These are phyloP conservation scores for Corinectria fuckeliana DNA, from an alignment of 2,329 filamentous ascomycete genomes.

Conservation along the genomic window DNA sequence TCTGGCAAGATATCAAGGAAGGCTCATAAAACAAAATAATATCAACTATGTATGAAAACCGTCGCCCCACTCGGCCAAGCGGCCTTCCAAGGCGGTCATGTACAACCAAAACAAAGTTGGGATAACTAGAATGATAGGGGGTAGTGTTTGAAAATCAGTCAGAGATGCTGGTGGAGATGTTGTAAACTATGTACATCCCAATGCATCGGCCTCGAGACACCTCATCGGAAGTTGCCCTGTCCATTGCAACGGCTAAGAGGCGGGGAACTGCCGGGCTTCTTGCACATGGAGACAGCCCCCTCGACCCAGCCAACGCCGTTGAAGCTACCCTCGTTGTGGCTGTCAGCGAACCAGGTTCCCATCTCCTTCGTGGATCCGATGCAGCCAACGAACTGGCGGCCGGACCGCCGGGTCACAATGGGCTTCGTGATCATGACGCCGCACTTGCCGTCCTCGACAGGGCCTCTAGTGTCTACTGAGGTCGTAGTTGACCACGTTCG, in stretches of 20 bases:
- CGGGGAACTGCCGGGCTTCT: slow-evolving; percentile 15
- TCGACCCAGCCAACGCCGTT: slow-evolving; percentile 20
- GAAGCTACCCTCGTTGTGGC: slow-evolving; percentile 11
- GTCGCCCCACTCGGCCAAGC: slow-evolving; percentile 62
- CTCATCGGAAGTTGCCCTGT: slow-evolving; percentile 9
- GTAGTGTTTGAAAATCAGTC: background rate
- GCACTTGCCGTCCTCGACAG: background rate
- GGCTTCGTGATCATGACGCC: slow-evolving; percentile 17
- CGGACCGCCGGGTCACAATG: slow-evolving; percentile 11
- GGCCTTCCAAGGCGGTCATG: no score
- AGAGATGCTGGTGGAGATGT: background rate
- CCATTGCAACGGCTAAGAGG: slow-evolving; percentile 21
- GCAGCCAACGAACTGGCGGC: slow-evolving; percentile 11
- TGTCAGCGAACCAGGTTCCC: slow-evolving; percentile 19
- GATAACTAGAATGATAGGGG: background rate
- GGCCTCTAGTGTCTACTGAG: slow-evolving; percentile 10
- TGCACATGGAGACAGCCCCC: slow-evolving; percentile 18
- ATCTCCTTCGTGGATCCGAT: slow-evolving; percentile 6
- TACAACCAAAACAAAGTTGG: background rate
- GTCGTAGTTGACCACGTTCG: slow-evolving; percentile 18
- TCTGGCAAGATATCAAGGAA: no score
- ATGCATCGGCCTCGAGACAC: background rate
- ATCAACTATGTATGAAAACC: slow-evolving; percentile 65
- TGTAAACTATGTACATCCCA: background rate
- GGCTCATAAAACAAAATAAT: no score